phyloP scores from a whole-genome alignment of 305 asterid species.

The Fraxinus velutina region DNA sequence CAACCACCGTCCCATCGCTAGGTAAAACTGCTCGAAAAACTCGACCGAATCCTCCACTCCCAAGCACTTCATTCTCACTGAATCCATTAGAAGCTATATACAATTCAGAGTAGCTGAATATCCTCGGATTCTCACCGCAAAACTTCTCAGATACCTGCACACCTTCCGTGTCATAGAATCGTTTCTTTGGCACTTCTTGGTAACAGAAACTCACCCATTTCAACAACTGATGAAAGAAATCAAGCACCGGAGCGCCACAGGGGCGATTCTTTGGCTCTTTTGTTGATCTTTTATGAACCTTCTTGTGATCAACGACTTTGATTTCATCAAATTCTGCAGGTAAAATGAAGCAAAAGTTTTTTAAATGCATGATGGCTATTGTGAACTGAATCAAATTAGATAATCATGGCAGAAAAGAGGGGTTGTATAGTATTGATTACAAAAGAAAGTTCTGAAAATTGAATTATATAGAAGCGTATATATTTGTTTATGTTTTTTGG shows the following conservation, averaged over 20 bases:
- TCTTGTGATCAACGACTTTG: conserved; percentile 12
- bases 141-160: conserved; percentile 47
- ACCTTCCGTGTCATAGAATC: conserved; percentile 65
- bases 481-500: neutral
- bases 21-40: conserved; percentile 81
- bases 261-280: conserved; percentile 21
- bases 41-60: conserved; percentile 87
- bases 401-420: conserved; percentile 14
- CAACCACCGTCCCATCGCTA: conserved; percentile 77
- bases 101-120: conserved; percentile 83
- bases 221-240: conserved; percentile 34
- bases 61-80: conserved; percentile 48
- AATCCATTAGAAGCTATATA: conserved; percentile 82
- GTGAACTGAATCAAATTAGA: neutral
- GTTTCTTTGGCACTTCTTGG: conserved; percentile 22
- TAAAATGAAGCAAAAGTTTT: conserved; percentile 57
- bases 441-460: neutral
- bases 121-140: conserved; percentile 59
- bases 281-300: neutral
- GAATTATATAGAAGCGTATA: neutral
- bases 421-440: neutral
- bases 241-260: conserved; percentile 33
- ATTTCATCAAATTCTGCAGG: conserved; percentile 47
- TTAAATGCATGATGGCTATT: conserved; percentile 50
- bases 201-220: conserved; percentile 39